Conservation (phyloP, 768 basidiomycete species). For the Coprinellus aureogranulatus region DNA sequence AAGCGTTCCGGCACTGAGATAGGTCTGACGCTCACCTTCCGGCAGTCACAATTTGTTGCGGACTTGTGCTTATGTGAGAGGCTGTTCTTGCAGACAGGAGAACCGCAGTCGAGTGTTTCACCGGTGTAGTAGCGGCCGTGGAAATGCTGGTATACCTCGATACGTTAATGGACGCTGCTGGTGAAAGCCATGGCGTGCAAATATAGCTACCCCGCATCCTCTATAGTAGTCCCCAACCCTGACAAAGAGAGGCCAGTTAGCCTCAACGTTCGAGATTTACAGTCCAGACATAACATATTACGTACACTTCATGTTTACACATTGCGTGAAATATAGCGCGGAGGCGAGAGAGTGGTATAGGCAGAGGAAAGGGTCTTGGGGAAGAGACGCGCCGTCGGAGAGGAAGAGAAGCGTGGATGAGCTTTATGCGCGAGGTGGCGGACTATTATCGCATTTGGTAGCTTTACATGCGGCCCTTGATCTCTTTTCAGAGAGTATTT, state of each 20-base stretch:
- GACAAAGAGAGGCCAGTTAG: no score
- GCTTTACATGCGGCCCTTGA: no score
- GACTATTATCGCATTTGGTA: no score
- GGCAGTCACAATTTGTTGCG: constrained; percentile 39
- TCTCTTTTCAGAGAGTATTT: no score
- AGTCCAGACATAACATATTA: background rate
- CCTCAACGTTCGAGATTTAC: background rate
- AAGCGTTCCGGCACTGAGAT: no score
- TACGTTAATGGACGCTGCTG: background rate
- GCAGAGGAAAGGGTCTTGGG: no score
- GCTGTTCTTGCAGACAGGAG: constrained; percentile 38
- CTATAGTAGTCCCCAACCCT: constrained; percentile 50
- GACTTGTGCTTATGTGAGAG: constrained; percentile 43
- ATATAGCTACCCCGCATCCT: constrained; percentile 49
- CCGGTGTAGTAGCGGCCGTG: constrained; percentile 48
- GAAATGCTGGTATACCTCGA: constrained; percentile 36
- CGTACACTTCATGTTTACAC: constrained; percentile 38
- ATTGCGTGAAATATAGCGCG: no score
- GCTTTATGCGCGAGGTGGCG: no score
- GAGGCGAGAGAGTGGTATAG: no score
- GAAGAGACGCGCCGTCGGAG: no score
- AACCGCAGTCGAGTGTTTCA: constrained; percentile 40
- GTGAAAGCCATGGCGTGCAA: no score
- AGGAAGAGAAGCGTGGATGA: no score
- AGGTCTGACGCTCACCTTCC: constrained; percentile 40